A percentile compares a stretch with the other conserved stretches of the same genome.
These are phyloP conservation scores for Trifolium pratense DNA, from an alignment of 306 rosid species.

Conservation along the genomic window DNA sequence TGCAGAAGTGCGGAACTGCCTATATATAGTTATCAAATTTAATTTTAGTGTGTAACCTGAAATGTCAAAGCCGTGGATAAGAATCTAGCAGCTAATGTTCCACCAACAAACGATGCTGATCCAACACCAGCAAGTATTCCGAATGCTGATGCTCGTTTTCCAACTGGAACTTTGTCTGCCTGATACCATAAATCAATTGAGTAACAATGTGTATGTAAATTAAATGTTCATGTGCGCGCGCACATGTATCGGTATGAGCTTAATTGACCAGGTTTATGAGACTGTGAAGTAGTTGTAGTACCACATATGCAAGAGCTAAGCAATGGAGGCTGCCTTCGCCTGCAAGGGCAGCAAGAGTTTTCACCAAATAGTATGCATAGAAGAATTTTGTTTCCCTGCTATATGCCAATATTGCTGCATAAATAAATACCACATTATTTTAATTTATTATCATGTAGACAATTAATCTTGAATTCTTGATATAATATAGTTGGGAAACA, in stretches of 20 bases:
- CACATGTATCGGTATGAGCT: neutral
- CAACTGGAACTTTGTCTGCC: slow-evolving; percentile 71
- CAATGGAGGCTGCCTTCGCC: slow-evolving; percentile 63
- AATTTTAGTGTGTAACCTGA: slow-evolving; percentile 52
- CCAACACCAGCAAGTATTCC: slow-evolving; percentile 72
- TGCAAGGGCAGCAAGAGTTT: slow-evolving; percentile 68
- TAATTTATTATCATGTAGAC: neutral
- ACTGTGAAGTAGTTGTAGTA: slow-evolving; percentile 52
- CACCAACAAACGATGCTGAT: slow-evolving; percentile 73
- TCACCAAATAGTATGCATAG: slow-evolving; percentile 61
- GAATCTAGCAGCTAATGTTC: slow-evolving; percentile 78
- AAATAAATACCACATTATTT: neutral
- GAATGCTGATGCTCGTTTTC: slow-evolving; percentile 66
- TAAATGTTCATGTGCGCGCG: neutral
- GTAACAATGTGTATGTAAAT: neutral
- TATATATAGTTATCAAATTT: neutral
- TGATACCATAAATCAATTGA: slow-evolving; percentile 31
- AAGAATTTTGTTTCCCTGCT: slow-evolving; percentile 64
- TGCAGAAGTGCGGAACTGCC: too few relatives aligned
- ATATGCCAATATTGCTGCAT: slow-evolving; percentile 76
- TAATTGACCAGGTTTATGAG: slow-evolving; percentile 5
- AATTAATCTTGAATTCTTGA: slow-evolving; percentile 19
- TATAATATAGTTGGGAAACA: too few relatives aligned
- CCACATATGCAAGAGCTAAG: slow-evolving; percentile 89
- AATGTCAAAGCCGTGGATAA: slow-evolving; percentile 66